A percentile compares a stretch with the other conserved stretches of the same genome.
Evolutionary conservation across 352 stramenopile species (phyloP).

Genomic region (Aphanomyces stellatus): DNA sequence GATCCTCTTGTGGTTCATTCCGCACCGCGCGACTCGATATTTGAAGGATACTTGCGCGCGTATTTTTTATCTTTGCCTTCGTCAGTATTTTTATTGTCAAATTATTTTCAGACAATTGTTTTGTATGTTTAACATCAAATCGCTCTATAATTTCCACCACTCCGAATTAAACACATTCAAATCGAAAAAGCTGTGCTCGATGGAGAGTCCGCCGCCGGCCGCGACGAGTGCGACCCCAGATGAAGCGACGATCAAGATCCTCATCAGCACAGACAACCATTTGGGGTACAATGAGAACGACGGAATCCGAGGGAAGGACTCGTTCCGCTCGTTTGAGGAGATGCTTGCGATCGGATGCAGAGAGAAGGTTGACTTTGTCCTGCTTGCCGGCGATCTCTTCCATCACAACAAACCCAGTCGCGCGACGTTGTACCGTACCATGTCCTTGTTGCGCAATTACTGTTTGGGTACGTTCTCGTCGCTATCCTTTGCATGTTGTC

Average conservation of each 20-base stretch:
- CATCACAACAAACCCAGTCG: slow-evolving; percentile 98
- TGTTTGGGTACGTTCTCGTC: slow-evolving; percentile 70
- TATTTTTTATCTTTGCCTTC: too few relatives aligned
- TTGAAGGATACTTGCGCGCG: too few relatives aligned
- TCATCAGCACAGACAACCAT: slow-evolving; percentile 99
- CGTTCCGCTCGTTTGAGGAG: slow-evolving; percentile 84
- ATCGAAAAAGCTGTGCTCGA: background rate
- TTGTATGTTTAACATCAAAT: too few relatives aligned
- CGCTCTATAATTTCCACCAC: too few relatives aligned
- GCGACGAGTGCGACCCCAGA: background rate
- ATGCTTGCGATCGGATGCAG: slow-evolving; percentile 63
- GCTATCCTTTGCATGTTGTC: background rate
- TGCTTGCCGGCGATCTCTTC: slow-evolving; percentile 98
- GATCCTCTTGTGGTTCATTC: too few relatives aligned
- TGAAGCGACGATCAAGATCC: slow-evolving; percentile 62
- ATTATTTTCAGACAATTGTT: too few relatives aligned
- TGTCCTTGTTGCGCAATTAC: slow-evolving; percentile 93
- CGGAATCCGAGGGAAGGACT: slow-evolving; percentile 91
- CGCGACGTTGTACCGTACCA: slow-evolving; percentile 94
- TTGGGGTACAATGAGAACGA: slow-evolving; percentile 95
- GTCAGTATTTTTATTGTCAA: too few relatives aligned
- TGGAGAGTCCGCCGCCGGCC: background rate
- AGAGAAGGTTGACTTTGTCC: slow-evolving; percentile 83
- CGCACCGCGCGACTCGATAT: too few relatives aligned
- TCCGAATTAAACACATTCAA: too few relatives aligned